These are phyloP conservation scores for Rhodamnia argentea DNA, from an alignment of 345 rosid species.

Conservation along the genomic window DNA sequence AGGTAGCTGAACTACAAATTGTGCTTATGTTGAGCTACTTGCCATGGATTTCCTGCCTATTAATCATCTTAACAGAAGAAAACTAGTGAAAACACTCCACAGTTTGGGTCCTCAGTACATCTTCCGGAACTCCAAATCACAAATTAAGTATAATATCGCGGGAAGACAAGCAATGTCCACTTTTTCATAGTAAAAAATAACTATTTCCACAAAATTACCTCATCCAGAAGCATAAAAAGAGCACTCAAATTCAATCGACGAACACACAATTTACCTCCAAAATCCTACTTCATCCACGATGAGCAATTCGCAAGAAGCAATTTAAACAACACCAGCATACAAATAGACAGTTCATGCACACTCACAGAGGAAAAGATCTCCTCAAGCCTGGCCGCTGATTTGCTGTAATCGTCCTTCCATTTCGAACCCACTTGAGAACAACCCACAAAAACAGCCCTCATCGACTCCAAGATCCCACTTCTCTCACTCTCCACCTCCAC, in stretches of 20 bases:
- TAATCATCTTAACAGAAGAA: neutral
- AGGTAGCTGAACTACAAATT: neutral
- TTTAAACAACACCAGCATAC: neutral
- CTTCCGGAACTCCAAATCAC: neutral
- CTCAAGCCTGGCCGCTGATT: slow-evolving; percentile 5
- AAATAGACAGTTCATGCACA: neutral
- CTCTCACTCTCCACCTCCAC: slow-evolving; percentile 14
- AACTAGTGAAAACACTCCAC: neutral
- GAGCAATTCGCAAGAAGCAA: neutral
- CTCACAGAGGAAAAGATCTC: slow-evolving; percentile 2
- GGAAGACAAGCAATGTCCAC: neutral
- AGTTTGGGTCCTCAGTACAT: neutral
- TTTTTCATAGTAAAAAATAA: neutral
- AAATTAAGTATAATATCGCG: neutral
- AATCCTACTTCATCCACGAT: neutral
- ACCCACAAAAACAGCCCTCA: neutral
- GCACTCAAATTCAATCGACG: neutral
- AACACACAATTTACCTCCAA: neutral
- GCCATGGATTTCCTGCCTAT: neutral
- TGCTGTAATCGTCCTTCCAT: neutral
- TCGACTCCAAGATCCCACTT: slow-evolving; percentile 31
- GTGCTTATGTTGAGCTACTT: neutral
- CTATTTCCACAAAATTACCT: neutral
- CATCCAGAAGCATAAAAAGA: neutral
- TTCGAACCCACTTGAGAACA: neutral